Evolutionary conservation across 2,329 filamentous ascomycete species (phyloP), one percentile per base, ranked within the genome.

Genomic region (Botrytis paeoniae): DNA sequence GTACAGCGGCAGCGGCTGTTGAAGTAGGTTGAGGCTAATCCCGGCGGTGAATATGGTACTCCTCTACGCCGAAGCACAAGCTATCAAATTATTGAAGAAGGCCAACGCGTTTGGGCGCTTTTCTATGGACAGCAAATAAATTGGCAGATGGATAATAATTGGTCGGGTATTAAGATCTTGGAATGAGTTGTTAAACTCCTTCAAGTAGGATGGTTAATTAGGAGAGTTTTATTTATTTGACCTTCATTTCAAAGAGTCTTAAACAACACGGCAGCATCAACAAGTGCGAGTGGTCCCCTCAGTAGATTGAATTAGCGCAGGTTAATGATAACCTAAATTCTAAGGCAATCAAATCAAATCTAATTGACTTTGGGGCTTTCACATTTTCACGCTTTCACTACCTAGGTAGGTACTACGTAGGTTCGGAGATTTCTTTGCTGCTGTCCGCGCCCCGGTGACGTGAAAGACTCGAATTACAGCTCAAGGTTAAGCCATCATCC

Each of bases 21-120:
- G n/a, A 71, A 20, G 45, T 57, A 71, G 69, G 69, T 71, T 37
- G 59, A 72, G 32, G 62, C 54, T 72, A 39, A 68, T 72, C 39
- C 54, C 70, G 70, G 63, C 73, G 70, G 73, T 74, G 70, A 74
- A 74, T 66, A 51, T 57, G 41, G 48, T 29, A 48, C 29, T 64
- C n/a, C 65, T 72, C 61, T 32, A 72, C 22, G 62, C 70, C 62
- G 48, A 68, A 72, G 70, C 51, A 59, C 48, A 69, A 69, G 45
- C 61, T 66, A 59, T 72, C 54, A 41, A 68, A 59, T 60, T 35
- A 29, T 66, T 41, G 69, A 54, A 54, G 43, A 71, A 57, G 54
- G 29, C 39, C 70, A 68, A 60, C 70, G 62, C 51, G 62, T 72
- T 72, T 57, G 66, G 70, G 70, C 62, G 63, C 62, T 61, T 72